Base-by-base conservation (phyloP, 345 rosid species). In the Noccaea bulbosa region DNA sequence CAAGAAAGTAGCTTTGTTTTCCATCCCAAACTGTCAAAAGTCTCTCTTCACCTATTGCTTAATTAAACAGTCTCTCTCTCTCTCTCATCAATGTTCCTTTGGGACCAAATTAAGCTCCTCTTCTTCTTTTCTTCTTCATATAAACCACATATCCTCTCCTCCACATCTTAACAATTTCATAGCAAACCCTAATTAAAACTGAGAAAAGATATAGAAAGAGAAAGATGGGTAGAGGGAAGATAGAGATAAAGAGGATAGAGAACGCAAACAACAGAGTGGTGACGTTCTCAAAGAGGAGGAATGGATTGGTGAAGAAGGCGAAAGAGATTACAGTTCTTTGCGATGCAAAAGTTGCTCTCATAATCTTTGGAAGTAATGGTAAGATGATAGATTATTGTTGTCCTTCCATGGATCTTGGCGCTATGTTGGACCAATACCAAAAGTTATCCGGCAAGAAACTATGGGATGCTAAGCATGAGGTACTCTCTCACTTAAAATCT, bases 381-480 rank as follows among this genome's bases (percentile, higher is more conserved):
- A 84, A 80, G 79, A 84, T 90, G 86, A 81, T 79, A 32, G 82
- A 87, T 44, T 87, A 79, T 62, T 87, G 91, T 24, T 84, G 87
- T 75, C 90, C 87, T 72, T 75, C 87, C 20, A 79, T 88, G 57
- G 72, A 81, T 69, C 65, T 92, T 90, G 73, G 77, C 62, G 89
- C 89, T 66, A 77, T 92, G 70, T 65, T 94, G 85, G 99, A 91
- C 39, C 69, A 75, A 57, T 94, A 94, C 57, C 97, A 92, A 62
- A 88, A 82, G 67, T 80, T 77, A 58, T 84, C 90, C 59, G 92
- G 95, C 49, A 84, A 89, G 68, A 89, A 83, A 81, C 55, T 94
- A 47, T 92, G 99, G 99, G 97, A 94, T 82, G 90, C 87, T 54
- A 92, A 89, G 75, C 99, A 91, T 83, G 98, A 94, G 97, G 99